phyloP scores from a whole-genome alignment of 2,329 filamentous ascomycete species.

The Nakataea oryzae region DNA sequence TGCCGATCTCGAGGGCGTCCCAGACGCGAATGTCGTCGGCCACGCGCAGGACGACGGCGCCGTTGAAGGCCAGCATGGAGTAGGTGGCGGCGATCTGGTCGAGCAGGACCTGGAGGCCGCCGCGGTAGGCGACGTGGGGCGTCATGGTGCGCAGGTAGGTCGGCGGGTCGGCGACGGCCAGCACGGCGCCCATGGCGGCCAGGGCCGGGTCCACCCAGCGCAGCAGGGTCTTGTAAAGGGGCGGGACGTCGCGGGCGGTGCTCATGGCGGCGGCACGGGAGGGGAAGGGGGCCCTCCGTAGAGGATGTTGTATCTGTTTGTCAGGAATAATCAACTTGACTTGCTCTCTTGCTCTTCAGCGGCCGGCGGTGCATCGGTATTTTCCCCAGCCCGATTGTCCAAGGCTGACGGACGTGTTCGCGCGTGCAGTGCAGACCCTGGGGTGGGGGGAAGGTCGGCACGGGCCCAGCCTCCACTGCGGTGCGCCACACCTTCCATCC shows the following conservation, averaged over 20 bases:
- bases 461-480: too few relatives aligned
- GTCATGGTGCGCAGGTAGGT: conserved; percentile 8
- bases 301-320: background rate
- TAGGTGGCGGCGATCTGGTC: conserved; percentile 19
- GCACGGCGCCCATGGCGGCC: conserved; percentile 8
- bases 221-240: conserved; percentile 6
- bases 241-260: conserved; percentile 1
- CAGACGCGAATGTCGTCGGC: conserved; percentile 17
- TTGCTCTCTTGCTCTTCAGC: background rate
- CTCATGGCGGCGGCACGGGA: background rate
- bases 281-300: too few relatives aligned
- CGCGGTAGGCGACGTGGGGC: conserved; percentile 8
- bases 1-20: conserved; percentile 12
- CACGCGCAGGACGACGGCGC: conserved; percentile 16
- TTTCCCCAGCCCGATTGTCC: too few relatives aligned
- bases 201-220: conserved; percentile 9
- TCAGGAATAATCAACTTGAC: background rate
- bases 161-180: conserved; percentile 9
- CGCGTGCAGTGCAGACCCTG: too few relatives aligned
- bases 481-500: too few relatives aligned
- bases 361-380: too few relatives aligned
- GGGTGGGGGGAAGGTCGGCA: too few relatives aligned
- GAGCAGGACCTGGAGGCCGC: conserved; percentile 13
- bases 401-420: too few relatives aligned
- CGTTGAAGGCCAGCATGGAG: conserved; percentile 17